Conservation (phyloP, 352 stramenopile species). For the Globisporangium spinosum region DNA sequence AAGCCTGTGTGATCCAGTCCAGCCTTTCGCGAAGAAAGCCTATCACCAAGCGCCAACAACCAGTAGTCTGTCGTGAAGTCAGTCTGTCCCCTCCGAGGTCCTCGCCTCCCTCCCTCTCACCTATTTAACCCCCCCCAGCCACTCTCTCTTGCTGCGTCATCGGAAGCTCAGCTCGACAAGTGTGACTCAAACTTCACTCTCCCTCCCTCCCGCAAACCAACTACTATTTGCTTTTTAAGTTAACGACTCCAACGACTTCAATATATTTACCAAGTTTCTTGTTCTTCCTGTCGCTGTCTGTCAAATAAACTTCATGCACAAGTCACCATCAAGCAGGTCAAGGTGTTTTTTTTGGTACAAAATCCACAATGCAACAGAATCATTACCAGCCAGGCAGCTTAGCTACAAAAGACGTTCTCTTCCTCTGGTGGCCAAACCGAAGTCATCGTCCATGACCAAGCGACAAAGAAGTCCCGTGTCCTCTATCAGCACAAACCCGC, state of each 20-base stretch:
- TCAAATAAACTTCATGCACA: neutral
- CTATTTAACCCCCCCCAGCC: conserved; percentile 12
- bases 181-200: conserved; percentile 3
- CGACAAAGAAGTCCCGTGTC: neutral
- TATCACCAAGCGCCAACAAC: neutral
- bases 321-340: too few relatives aligned
- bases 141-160: conserved; percentile 23
- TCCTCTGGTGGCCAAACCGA: neutral
- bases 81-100: neutral
- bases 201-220: neutral
- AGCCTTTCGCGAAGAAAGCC: neutral
- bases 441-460: neutral
- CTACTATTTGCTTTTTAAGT: conserved; percentile 4
- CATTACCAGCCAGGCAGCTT: neutral
- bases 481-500: neutral
- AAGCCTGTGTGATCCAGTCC: neutral
- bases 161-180: conserved; percentile 21
- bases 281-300: neutral
- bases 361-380: neutral
- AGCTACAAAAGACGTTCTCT: neutral
- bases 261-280: conserved; percentile 1
- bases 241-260: neutral
- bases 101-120: neutral
- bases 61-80: neutral
- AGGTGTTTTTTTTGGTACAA: neutral